These are phyloP conservation scores for Fomitopsis serialis DNA, from an alignment of 768 basidiomycete species.

Conservation along the genomic window DNA sequence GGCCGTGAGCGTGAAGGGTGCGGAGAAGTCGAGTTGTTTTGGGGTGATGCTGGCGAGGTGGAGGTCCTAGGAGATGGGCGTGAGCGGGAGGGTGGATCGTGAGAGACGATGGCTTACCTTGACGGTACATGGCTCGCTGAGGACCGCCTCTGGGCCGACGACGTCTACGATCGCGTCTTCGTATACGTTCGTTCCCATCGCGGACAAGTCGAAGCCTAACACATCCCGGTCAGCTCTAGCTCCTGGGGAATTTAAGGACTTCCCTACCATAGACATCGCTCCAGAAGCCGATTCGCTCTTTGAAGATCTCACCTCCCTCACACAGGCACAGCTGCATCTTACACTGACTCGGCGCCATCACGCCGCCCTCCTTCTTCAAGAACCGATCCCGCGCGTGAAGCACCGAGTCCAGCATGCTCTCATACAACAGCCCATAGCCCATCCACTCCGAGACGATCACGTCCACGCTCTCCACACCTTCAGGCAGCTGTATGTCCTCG, in stretches of 20 bases:
- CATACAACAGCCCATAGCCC: constrained; percentile 89
- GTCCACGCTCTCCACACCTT: constrained; percentile 73
- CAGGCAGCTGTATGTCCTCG: constrained; percentile 79
- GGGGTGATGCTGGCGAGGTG: constrained; percentile 57
- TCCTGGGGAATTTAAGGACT: background rate
- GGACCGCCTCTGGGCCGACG: constrained; percentile 55
- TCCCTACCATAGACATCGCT: constrained; percentile 78
- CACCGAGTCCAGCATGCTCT: constrained; percentile 97
- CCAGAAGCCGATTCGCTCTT: constrained; percentile 89
- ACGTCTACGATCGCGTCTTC: constrained; percentile 85
- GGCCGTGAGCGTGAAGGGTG: constrained; percentile 72
- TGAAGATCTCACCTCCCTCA: constrained; percentile 67
- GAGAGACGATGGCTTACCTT: constrained; percentile 47
- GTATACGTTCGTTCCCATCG: constrained; percentile 72
- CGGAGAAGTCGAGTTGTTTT: constrained; percentile 74
- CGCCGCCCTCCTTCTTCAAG: constrained; percentile 58
- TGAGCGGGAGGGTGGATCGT: background rate
- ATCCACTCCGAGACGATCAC: constrained; percentile 98
- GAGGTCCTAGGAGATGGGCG: constrained; percentile 54
- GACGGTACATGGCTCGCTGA: constrained; percentile 57
- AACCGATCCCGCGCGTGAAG: constrained; percentile 84
- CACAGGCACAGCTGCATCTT: constrained; percentile 81
- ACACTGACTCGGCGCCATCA: constrained; percentile 91
- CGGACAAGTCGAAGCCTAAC: constrained; percentile 81
- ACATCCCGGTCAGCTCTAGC: background rate